Evolutionary conservation across 129 eudicot genomes (phyloP), one percentile per base, ranked within the genome.

Genomic region (Erigeron canadensis): DNA sequence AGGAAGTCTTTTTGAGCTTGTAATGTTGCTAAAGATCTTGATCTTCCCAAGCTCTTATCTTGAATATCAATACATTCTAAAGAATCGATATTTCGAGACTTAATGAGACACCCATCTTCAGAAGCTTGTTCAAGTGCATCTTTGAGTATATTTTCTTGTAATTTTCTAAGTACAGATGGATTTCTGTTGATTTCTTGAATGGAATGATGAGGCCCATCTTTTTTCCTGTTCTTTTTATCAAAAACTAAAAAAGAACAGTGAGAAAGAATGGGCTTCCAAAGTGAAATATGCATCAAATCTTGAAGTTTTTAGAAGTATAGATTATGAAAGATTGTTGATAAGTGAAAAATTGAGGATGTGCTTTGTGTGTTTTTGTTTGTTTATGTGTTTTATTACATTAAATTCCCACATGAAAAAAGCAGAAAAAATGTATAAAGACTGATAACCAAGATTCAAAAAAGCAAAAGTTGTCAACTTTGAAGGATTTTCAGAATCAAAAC

Each of bases 111-210:
- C 72, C 89, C 89, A 83, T 87, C 79, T 74, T 87, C 95, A 80
- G 89, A 87, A 16, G 95, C 95, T 83, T 87, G 82, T 62, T 87
- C 89, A 23, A 87, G 89, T 67, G 95, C 95, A 75, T 87, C 87
- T 23, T 70, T 78, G 60, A 87, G 84, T 76, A 81, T 77, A 34
- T 80, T 75, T 73, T 84, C 87, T 69, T 82, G 90, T 75, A 85
- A 78, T 71, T 63, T 80, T 63, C 85, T 75, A 13, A 84, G 84
- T 80, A 78, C 53, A 50, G 95, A 82, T 58, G 87, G 81, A 61
- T 80, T 84, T 57, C 56, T 77, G 44, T 69, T 79, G 48, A 50
- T 51, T 19, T 73, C 80, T 7, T 75, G 76, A n/a, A 37, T 15
- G 37, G 48, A 40, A 3, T 58, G 76, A 22, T 66, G 73, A 40